Base-by-base conservation (phyloP, 169 alveolate genomes). In the Plasmodium reichenowi region DNA sequence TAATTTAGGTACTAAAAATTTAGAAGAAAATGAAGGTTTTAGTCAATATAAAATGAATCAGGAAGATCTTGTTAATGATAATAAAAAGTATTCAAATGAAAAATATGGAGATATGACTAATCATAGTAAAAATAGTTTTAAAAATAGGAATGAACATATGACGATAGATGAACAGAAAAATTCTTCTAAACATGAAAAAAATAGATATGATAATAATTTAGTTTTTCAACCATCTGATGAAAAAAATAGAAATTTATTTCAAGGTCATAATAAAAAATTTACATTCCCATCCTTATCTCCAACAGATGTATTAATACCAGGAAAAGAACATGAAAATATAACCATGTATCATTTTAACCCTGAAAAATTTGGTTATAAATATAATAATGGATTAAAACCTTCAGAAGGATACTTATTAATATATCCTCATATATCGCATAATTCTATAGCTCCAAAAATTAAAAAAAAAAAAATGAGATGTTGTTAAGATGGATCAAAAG, bases 341-440 rank as follows among this genome's bases (percentile, higher is more conserved):
- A 47, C 76, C 17, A 26, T 75, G 88, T 75, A 75, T 62, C 74
- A 75, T 63, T 63, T 75, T 56, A 48, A 62, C 20, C 88, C 88
- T 63, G 58, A 62, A 63, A 63, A 75, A 10, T 38, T 75, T 1
- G 75, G 88, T 9, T 75, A 75, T 43, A 63, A n/a, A 45, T 50
- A 45, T 32, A 75, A 75, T 17, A 75, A 75, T n/a, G 88, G 88
- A 6, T 75, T 75, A 56, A 75, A 75, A 10, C 88, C 88, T 1
- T 26, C 88, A 20, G 76, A 75, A 32, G 88, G 88, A 12, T 75
- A 75, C 22, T 17, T 75, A 68, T 54, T 75, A 32, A 75, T 75
- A 17, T 75, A 75, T 38, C 88, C 88, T 12, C 72, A 75, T 38
- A 32, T 47, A 38, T 63, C 88, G 3, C 13, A 63, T 8, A 63